Evolutionary conservation across 768 basidiomycete species (phyloP).

Genomic region (Agrocybe pediades): DNA sequence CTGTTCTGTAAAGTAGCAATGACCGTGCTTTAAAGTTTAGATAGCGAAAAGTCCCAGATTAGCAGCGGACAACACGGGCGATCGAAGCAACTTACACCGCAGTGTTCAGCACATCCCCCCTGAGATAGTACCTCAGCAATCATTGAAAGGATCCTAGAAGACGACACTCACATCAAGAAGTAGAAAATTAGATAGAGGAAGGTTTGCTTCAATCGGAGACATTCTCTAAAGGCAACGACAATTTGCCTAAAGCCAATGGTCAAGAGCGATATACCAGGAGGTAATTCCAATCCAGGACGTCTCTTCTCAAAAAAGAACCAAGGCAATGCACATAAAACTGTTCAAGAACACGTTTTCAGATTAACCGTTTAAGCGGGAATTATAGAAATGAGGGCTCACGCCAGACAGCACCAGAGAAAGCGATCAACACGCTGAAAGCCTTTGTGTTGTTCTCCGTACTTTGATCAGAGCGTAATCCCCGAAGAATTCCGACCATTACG

Average conservation of each 20-base stretch:
- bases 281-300: constrained; percentile 63
- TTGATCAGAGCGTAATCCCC: constrained; percentile 59
- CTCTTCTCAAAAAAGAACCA: constrained; percentile 76
- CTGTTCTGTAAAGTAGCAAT: constrained; percentile 73
- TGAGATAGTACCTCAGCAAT: constrained; percentile 21
- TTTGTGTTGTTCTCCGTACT: constrained; percentile 75
- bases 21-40: constrained; percentile 54
- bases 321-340: constrained; percentile 68
- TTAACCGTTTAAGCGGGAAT: not conserved
- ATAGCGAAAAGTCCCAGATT: not conserved
- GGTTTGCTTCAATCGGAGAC: constrained; percentile 69
- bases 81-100: constrained; percentile 54
- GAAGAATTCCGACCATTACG: constrained; percentile 75
- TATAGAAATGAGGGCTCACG: constrained; percentile 38
- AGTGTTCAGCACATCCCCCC: constrained; percentile 78
- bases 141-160: not conserved
- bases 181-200: constrained; percentile 76
- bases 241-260: constrained; percentile 73
- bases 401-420: constrained; percentile 80
- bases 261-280: constrained; percentile 52
- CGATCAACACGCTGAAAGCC: constrained; percentile 76
- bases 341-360: not conserved
- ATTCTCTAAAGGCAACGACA: constrained; percentile 62
- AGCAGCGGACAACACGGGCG: not conserved
- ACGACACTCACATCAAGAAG: constrained; percentile 62